Evolutionary conservation across 2,329 filamentous ascomycete genomes (phyloP).

Genomic region (Trichoderma harzianum): DNA sequence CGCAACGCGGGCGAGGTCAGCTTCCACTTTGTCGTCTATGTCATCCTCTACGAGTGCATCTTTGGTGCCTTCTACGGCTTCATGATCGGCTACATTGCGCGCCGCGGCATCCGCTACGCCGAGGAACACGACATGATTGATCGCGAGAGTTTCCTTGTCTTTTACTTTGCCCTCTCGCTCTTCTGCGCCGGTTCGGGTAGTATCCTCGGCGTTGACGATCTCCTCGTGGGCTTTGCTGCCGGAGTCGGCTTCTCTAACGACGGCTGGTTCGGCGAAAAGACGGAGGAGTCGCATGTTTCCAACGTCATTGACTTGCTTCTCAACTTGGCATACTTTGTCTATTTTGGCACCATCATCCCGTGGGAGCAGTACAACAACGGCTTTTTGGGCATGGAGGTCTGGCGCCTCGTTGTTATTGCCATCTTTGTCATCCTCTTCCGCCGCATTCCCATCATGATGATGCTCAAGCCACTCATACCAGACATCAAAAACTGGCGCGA

Average conservation of each 20-base stretch:
- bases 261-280: conserved; percentile 98
- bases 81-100: conserved; percentile 79
- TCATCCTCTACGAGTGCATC: conserved; percentile 91
- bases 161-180: conserved; percentile 94
- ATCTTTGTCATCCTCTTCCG: conserved; percentile 93
- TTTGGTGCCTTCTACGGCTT: conserved; percentile 91
- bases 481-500: conserved; percentile 99
- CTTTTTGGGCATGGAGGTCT: conserved; percentile 72
- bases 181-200: conserved; percentile 95
- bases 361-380: conserved; percentile 86
- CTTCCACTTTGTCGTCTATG: conserved; percentile 84
- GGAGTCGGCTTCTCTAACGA: conserved; percentile 99
- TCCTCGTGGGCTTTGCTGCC: conserved; percentile 89
- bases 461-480: conserved; percentile 86
- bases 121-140: conserved; percentile 86
- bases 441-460: conserved; percentile 90
- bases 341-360: conserved; percentile 93
- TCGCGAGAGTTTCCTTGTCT: conserved; percentile 94
- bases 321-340: conserved; percentile 98
- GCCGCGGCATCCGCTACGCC: conserved; percentile 84
- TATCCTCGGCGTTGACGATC: conserved; percentile 85
- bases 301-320: conserved; percentile 98
- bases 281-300: conserved; percentile 95
- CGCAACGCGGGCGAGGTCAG: conserved; percentile 65
- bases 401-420: conserved; percentile 91